Conservation (phyloP, 179 eudicot species). For the Camellia oleifera region DNA sequence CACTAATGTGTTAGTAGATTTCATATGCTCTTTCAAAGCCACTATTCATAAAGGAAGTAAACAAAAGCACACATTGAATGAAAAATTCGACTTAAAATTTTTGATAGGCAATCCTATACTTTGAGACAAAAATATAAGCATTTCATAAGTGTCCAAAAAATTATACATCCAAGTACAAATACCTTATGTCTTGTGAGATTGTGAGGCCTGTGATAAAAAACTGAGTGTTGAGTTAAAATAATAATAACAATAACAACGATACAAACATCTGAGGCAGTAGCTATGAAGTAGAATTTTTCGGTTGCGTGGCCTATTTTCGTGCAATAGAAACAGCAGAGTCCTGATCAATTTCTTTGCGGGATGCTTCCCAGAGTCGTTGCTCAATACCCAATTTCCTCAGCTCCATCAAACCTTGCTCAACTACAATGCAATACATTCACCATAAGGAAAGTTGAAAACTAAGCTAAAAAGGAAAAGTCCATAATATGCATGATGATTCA, state of each 20-base stretch:
- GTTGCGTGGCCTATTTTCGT: not conserved
- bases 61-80: too few species aligned
- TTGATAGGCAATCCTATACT: not conserved
- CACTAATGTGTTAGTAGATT: too few species aligned
- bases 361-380: constrained; percentile 67
- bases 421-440: constrained; percentile 28
- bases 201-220: not conserved
- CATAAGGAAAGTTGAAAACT: constrained; percentile 7
- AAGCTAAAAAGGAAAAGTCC: not conserved
- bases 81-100: not conserved
- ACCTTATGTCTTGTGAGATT: not conserved
- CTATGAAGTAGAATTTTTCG: not conserved
- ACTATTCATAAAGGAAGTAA: too few species aligned
- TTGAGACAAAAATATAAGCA: not conserved
- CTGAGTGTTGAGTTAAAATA: not conserved
- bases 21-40: too few species aligned
- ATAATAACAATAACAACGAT: not conserved
- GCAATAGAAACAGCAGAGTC: constrained; percentile 13
- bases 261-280: not conserved
- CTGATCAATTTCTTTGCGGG: constrained; percentile 49
- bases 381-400: constrained; percentile 69
- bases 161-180: not conserved
- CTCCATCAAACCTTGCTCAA: constrained; percentile 73
- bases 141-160: not conserved
- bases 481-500: not conserved